Conservation (phyloP, 495 filamentous ascomycete species). For the Venustampulla echinocandica region DNA sequence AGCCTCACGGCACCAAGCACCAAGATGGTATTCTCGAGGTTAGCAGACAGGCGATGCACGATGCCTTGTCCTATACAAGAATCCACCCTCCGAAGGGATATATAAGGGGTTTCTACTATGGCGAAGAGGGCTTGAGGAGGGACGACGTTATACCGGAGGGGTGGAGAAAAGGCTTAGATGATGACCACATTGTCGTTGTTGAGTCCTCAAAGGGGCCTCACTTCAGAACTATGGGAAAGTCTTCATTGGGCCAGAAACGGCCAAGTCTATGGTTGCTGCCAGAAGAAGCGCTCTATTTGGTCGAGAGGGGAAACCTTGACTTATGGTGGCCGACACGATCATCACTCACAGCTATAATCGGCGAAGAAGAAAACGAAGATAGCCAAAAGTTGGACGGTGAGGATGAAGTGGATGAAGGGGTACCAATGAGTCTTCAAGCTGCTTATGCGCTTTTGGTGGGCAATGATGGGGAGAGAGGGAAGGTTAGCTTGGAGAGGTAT, state of each 20-base stretch:
- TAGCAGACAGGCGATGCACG: constrained; percentile 83
- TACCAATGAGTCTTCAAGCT: constrained; percentile 83
- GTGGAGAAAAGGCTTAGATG: constrained; percentile 26
- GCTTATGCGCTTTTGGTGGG: constrained; percentile 77
- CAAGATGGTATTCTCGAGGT: constrained; percentile 69
- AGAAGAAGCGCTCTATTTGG: constrained; percentile 80
- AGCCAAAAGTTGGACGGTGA: constrained; percentile 16
- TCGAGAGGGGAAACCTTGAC: constrained; percentile 81
- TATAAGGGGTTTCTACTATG: constrained; percentile 46
- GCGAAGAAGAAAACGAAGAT: constrained; percentile 12
- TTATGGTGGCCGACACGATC: constrained; percentile 61
- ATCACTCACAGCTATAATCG: constrained; percentile 18
- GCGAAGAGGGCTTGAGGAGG: constrained; percentile 19
- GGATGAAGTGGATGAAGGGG: constrained; percentile 35
- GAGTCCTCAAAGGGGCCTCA: constrained; percentile 35
- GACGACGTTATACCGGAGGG: constrained; percentile 18
- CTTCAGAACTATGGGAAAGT: constrained; percentile 35
- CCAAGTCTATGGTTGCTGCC: constrained; percentile 70
- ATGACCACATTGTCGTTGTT: constrained; percentile 42
- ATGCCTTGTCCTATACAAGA: constrained; percentile 66
- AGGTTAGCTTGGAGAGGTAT: constrained; percentile 66
- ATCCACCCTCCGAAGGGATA: constrained; percentile 48
- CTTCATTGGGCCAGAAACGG: constrained; percentile 29
- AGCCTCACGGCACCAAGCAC: constrained; percentile 75
- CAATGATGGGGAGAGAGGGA: constrained; percentile 47